Evolutionary conservation across 2,329 filamentous ascomycete species (phyloP).

Genomic region (Thielaviopsis populi): DNA sequence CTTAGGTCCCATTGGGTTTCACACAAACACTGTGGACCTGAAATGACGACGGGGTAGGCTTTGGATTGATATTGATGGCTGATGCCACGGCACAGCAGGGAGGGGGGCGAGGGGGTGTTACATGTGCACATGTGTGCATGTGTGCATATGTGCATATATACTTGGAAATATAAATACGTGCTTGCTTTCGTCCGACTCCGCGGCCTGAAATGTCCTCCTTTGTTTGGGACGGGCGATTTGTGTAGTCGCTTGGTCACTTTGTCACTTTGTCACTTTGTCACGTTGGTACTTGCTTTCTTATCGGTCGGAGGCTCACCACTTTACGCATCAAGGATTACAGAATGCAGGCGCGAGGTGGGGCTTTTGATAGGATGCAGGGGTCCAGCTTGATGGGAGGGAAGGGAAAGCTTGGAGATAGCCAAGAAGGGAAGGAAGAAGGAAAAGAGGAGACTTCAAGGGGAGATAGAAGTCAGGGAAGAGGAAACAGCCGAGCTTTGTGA

Average conservation of each 20-base stretch:
- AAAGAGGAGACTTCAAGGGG: neutral
- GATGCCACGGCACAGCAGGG: neutral
- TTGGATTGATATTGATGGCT: neutral
- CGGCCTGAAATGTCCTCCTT: too few species aligned
- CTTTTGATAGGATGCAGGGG: neutral
- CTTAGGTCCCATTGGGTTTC: neutral
- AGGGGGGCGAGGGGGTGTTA: neutral
- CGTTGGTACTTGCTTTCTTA: neutral
- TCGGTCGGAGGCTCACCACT: neutral
- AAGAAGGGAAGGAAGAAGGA: conserved; percentile 1
- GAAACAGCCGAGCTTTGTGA: neutral
- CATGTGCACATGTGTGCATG: neutral
- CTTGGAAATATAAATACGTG: too few species aligned
- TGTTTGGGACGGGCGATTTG: too few species aligned
- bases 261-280: neutral
- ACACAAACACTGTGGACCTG: neutral
- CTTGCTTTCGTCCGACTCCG: too few species aligned
- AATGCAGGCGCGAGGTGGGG: neutral
- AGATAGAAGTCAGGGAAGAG: neutral
- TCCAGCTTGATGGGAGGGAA: neutral
- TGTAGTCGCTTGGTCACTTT: too few species aligned
- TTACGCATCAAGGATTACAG: neutral
- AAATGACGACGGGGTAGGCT: neutral
- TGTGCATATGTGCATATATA: neutral
- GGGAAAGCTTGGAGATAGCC: neutral